Percentiles rank a stretch among this genome's conserved stretches.
phyloP scores from a whole-genome alignment of 2,329 filamentous ascomycete genomes.

The Pseudogymnoascus sp. region DNA sequence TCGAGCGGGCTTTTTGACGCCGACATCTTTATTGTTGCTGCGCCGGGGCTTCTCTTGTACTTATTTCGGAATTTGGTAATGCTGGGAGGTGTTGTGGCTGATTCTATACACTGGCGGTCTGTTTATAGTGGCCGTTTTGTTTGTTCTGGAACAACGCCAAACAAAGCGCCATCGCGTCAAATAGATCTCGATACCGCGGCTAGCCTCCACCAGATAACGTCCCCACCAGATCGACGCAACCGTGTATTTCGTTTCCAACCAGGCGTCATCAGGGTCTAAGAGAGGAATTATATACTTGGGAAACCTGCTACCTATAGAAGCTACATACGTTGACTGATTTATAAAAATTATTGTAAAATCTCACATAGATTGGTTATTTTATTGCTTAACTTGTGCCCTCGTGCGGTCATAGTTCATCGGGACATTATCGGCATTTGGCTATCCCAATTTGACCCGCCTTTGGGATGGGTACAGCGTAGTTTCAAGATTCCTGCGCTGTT shows the following conservation, averaged over 20 bases:
- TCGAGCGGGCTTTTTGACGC: slow-evolving; percentile 25
- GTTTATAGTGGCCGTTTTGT: neutral
- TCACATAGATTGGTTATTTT: neutral
- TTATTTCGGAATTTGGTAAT: neutral
- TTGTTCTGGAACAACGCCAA: slow-evolving; percentile 1
- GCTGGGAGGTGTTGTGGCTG: neutral
- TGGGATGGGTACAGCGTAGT: neutral
- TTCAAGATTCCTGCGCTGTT: neutral
- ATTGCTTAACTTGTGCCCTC: neutral
- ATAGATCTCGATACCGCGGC: neutral
- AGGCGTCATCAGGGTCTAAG: neutral
- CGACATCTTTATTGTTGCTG: slow-evolving; percentile 12
- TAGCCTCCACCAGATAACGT: slow-evolving; percentile 4
- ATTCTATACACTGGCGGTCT: neutral
- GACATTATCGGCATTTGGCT: neutral
- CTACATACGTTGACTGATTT: neutral
- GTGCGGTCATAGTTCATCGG: neutral
- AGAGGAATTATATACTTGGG: neutral
- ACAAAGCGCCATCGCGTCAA: slow-evolving; percentile 7
- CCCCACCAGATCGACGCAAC: slow-evolving; percentile 5
- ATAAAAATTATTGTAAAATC: neutral
- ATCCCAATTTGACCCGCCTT: neutral
- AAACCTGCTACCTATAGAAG: neutral
- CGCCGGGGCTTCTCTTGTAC: neutral
- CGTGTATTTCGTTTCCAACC: neutral